These are phyloP conservation scores for Starmera caribaea DNA, from an alignment of 805 yeast genomes.

Conservation along the genomic window DNA sequence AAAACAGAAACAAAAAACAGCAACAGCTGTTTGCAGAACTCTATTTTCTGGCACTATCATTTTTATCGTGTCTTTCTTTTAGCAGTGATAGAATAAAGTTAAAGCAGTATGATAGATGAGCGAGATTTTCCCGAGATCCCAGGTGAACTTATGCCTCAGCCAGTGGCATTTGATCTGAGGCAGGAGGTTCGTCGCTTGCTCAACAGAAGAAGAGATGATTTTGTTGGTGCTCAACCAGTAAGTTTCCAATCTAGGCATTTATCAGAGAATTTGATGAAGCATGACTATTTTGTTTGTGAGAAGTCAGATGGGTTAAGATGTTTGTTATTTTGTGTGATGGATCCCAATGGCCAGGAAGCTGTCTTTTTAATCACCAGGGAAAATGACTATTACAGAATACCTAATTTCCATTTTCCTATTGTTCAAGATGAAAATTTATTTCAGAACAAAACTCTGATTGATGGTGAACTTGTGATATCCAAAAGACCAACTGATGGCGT, in stretches of 20 bases:
- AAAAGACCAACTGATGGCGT: slow-evolving; percentile 41
- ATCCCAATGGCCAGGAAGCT: slow-evolving; percentile 74
- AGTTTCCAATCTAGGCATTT: slow-evolving; percentile 76
- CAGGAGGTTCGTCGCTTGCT: slow-evolving; percentile 56
- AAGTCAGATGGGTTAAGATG: slow-evolving; percentile 92
- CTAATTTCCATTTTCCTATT: slow-evolving; percentile 76
- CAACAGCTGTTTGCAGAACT: background rate
- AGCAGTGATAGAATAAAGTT: background rate
- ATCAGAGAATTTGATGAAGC: slow-evolving; percentile 43
- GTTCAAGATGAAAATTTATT: slow-evolving; percentile 40
- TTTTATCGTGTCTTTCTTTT: background rate
- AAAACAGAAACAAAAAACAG: background rate
- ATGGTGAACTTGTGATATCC: slow-evolving; percentile 87
- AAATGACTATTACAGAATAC: slow-evolving; percentile 75
- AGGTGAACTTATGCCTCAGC: slow-evolving; percentile 68
- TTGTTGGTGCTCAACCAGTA: slow-evolving; percentile 95
- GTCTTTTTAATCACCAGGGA: slow-evolving; percentile 84
- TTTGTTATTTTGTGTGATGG: slow-evolving; percentile 53
- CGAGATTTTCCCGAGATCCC: slow-evolving; percentile 76
- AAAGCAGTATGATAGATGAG: slow-evolving; percentile 16
- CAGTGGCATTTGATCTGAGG: slow-evolving; percentile 58
- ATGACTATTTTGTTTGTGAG: slow-evolving; percentile 92
- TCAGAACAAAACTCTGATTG: slow-evolving; percentile 84
- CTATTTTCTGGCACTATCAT: background rate
- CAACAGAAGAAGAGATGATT: slow-evolving; percentile 42